Conservation (phyloP, 805 yeast genomes). For the Vanderwaltozyma verrucispora region DNA sequence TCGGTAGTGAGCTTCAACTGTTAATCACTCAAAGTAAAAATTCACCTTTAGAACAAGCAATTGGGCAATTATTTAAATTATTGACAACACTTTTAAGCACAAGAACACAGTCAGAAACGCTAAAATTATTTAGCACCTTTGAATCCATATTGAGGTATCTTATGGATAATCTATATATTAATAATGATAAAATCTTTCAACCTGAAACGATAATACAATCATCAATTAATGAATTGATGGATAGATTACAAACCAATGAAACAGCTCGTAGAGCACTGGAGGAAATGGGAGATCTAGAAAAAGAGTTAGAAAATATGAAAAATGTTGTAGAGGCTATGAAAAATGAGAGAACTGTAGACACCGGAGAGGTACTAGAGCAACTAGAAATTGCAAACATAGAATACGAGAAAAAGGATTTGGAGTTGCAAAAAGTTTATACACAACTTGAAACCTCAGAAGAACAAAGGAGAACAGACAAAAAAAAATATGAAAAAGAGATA, state of each 20-base stretch:
- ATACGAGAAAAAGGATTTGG: constrained; percentile 45
- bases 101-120: constrained; percentile 38
- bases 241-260: constrained; percentile 75
- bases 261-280: constrained; percentile 69
- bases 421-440: constrained; percentile 44
- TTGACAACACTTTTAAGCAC: constrained; percentile 44
- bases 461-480: constrained; percentile 26
- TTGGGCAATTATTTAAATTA: constrained; percentile 42
- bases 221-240: constrained; percentile 62
- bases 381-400: constrained; percentile 53
- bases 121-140: constrained; percentile 34
- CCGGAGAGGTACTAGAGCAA: constrained; percentile 42
- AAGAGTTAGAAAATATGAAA: constrained; percentile 47
- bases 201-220: constrained; percentile 58
- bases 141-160: constrained; percentile 56
- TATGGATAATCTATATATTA: constrained; percentile 47
- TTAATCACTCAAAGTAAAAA: constrained; percentile 27
- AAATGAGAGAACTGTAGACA: constrained; percentile 48
- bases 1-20: constrained; percentile 14
- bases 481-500: constrained; percentile 11
- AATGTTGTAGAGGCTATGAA: constrained; percentile 23
- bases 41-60: constrained; percentile 61
- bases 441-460: constrained; percentile 56
- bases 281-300: constrained; percentile 46
- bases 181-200: constrained; percentile 34